Conservation (phyloP, 1,284 basidiomycete species). For the Moesziomyces parantarcticus region DNA sequence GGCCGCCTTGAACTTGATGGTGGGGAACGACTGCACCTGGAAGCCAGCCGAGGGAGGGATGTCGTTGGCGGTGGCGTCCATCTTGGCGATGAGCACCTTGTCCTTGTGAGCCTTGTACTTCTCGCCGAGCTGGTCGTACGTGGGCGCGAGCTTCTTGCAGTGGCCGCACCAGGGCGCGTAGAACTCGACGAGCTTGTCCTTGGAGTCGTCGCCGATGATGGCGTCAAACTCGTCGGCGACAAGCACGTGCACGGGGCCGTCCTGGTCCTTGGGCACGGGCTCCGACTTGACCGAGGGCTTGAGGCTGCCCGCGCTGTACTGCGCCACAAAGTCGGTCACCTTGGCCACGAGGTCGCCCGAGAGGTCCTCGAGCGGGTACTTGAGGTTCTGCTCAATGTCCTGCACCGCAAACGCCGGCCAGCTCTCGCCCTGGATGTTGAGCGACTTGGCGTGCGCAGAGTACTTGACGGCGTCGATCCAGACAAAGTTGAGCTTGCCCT, state of each 20-base stretch:
- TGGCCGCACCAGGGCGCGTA: slow-evolving; percentile 89
- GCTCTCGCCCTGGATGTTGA: slow-evolving; percentile 81
- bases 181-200: slow-evolving; percentile 94
- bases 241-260: slow-evolving; percentile 83
- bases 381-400: slow-evolving; percentile 82
- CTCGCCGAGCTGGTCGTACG: slow-evolving; percentile 90
- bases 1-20: slow-evolving; percentile 94
- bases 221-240: slow-evolving; percentile 89
- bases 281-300: slow-evolving; percentile 89
- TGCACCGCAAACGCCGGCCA: slow-evolving; percentile 97
- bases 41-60: slow-evolving; percentile 87
- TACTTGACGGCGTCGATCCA: slow-evolving; percentile 96
- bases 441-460: slow-evolving; percentile 91
- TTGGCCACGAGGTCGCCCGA: slow-evolving; percentile 73
- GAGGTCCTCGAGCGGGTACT: slow-evolving; percentile 84
- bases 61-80: slow-evolving; percentile 97
- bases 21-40: slow-evolving; percentile 84
- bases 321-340: slow-evolving; percentile 73
- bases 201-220: slow-evolving; percentile 82
- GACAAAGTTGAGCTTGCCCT: slow-evolving; percentile 93
- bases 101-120: slow-evolving; percentile 82
- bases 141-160: slow-evolving; percentile 95
- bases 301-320: slow-evolving; percentile 80
- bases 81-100: slow-evolving; percentile 83
- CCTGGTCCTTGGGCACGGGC: slow-evolving; percentile 84